Evolutionary conservation across 1,139 yeast species (phyloP).

Genomic region (Debaryomyces robertsiae): DNA sequence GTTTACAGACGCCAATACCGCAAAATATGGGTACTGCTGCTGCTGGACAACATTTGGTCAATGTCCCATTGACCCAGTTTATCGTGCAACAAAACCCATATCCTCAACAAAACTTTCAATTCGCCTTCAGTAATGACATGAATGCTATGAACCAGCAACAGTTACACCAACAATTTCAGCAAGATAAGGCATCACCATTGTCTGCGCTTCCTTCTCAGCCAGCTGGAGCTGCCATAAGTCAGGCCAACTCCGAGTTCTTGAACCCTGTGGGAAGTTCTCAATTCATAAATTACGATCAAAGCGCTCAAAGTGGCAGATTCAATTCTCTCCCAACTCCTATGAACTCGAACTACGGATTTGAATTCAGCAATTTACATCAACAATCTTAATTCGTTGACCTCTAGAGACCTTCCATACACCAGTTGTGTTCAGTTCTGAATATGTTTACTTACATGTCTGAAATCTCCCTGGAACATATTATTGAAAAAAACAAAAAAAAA

Average conservation of each 20-base stretch:
- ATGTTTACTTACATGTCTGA: too few relatives aligned
- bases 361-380: constrained; percentile 12
- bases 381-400: constrained; percentile 5
- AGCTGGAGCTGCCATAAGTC: constrained; percentile 2
- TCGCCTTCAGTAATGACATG: constrained; percentile 25
- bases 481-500: too few relatives aligned
- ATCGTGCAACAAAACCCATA: constrained; percentile 24
- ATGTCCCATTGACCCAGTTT: constrained; percentile 15
- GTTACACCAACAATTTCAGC: constrained; percentile 15
- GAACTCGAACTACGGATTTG: constrained; percentile 20
- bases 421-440: too few relatives aligned
- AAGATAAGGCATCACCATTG: constrained; percentile 33
- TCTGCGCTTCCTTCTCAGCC: constrained; percentile 23
- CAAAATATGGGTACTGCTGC: constrained; percentile 5
- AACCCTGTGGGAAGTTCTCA: constrained; percentile 15
- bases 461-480: too few relatives aligned
- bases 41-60: constrained; percentile 8
- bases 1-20: constrained; percentile 11
- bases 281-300: constrained; percentile 20
- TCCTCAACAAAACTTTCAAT: constrained; percentile 22
- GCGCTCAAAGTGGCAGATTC: constrained; percentile 23
- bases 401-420: not conserved
- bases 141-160: constrained; percentile 9
- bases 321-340: constrained; percentile 34
- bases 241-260: constrained; percentile 8